phyloP scores from a whole-genome alignment of 1,139 yeast genomes.

The Citeromyces hawaiiensis region DNA sequence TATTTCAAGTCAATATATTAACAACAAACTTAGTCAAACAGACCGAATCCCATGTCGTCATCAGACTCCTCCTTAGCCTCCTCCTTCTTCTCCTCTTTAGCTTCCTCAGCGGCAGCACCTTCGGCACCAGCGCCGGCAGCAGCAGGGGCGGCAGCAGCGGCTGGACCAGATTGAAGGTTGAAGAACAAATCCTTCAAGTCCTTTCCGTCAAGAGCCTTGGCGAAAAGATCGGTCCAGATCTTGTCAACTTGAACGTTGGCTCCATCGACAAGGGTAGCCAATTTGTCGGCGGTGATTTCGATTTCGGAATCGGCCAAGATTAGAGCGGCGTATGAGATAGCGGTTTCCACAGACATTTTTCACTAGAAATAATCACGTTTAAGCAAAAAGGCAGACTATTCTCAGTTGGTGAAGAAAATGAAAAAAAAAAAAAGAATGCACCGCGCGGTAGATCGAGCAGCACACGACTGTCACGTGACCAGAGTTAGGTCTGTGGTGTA shows the following conservation, averaged over 20 bases:
- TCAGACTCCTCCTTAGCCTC: constrained; percentile 48
- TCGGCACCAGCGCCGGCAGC: constrained; percentile 45
- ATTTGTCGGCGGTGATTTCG: constrained; percentile 81
- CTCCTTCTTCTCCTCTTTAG: constrained; percentile 38
- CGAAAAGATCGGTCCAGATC: constrained; percentile 74
- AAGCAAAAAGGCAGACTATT: constrained; percentile 63
- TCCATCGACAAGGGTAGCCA: constrained; percentile 53
- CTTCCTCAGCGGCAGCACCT: constrained; percentile 44
- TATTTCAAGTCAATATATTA: too few relatives aligned
- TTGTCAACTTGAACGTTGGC: constrained; percentile 58
- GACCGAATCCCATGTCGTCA: constrained; percentile 79
- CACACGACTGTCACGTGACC: too few relatives aligned
- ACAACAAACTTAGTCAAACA: constrained; percentile 63
- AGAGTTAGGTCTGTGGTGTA: too few relatives aligned
- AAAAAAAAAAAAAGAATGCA: constrained; percentile 1
- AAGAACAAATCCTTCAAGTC: constrained; percentile 66
- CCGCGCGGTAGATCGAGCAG: too few relatives aligned
- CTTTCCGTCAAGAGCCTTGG: constrained; percentile 72
- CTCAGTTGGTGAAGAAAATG: constrained; percentile 23
- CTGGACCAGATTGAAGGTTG: constrained; percentile 66
- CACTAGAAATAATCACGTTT: constrained; percentile 40
- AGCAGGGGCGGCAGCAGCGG: constrained; percentile 47
- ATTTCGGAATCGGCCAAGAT: constrained; percentile 96
- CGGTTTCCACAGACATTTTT: constrained; percentile 67
- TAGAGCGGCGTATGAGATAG: constrained; percentile 88